These are phyloP conservation scores for Rhizophagus prolifer DNA, from an alignment of 192 early-diverging fungal species.

Conservation along the genomic window DNA sequence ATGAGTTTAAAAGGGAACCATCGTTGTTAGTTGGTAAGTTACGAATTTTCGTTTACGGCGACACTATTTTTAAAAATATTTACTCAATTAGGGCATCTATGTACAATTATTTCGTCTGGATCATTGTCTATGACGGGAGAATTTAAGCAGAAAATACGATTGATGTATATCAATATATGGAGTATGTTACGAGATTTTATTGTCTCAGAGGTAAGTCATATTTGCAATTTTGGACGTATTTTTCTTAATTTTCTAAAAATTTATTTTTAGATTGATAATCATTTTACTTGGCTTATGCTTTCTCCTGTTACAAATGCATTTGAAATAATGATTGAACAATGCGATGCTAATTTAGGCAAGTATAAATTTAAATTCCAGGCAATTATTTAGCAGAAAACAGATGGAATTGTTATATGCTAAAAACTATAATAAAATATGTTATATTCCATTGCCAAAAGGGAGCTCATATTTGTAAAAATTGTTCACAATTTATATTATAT, in stretches of 20 bases:
- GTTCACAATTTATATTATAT: not conserved
- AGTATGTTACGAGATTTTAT: not conserved
- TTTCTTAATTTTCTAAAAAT: not conserved
- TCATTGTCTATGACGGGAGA: not conserved
- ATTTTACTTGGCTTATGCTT: constrained; percentile 4
- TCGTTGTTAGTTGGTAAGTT: not conserved
- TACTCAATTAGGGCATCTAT: not conserved
- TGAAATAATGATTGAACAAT: constrained; percentile 1
- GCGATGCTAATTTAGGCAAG: not conserved
- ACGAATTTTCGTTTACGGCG: not conserved
- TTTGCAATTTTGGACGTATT: too few relatives aligned
- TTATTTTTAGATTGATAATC: constrained; percentile 7
- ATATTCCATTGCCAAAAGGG: not conserved
- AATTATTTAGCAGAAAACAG: not conserved
- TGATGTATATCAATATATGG: constrained; percentile 5
- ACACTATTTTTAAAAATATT: not conserved
- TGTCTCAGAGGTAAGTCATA: not conserved
- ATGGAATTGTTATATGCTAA: constrained; percentile 1
- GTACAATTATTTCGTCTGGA: not conserved
- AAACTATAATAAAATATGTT: not conserved
- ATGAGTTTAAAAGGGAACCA: not conserved
- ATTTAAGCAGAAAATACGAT: not conserved
- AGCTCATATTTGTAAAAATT: not conserved
- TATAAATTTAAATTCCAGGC: not conserved
- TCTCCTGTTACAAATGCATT: not conserved